These are phyloP conservation scores for Podospora pseudopauciseta DNA, from an alignment of 495 filamentous ascomycete species.

Conservation along the genomic window DNA sequence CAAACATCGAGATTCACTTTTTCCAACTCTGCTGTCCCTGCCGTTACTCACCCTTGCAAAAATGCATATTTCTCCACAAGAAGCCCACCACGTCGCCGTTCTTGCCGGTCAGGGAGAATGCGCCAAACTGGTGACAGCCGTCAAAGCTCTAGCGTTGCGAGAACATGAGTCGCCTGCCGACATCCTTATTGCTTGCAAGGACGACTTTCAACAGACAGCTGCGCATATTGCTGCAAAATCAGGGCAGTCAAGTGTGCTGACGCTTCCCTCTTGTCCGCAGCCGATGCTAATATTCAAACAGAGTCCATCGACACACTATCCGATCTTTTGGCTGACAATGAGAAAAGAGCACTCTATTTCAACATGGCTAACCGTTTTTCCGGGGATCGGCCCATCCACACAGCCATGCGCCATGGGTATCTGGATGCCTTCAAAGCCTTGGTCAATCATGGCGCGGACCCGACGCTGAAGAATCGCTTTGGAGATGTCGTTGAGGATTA, in stretches of 20 bases:
- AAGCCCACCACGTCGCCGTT: constrained; percentile 27
- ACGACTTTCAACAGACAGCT: constrained; percentile 33
- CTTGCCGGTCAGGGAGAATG: constrained; percentile 29
- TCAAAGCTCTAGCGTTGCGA: constrained; percentile 24
- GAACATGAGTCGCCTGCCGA: constrained; percentile 21
- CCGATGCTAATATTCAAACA: neutral
- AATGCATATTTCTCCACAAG: constrained; percentile 26
- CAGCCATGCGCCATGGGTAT: constrained; percentile 31
- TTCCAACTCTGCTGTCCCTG: no score
- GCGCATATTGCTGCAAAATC: constrained; percentile 32
- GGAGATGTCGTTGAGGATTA: constrained; percentile 31
- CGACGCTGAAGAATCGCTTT: constrained; percentile 30
- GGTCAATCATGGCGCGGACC: constrained; percentile 30
- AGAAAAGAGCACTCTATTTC: constrained; percentile 22
- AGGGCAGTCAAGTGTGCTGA: constrained; percentile 22
- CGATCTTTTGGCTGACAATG: constrained; percentile 18
- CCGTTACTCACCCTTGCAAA: neutral
- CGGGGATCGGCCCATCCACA: constrained; percentile 29
- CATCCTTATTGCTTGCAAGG: constrained; percentile 27
- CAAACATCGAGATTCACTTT: neutral
- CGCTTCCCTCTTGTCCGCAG: neutral
- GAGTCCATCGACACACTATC: constrained; percentile 29
- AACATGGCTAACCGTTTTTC: constrained; percentile 34
- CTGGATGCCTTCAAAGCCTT: constrained; percentile 23
- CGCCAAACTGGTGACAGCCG: constrained; percentile 14